phyloP scores from a whole-genome alignment of 441 rosid species.

The Omphalea diandra region DNA sequence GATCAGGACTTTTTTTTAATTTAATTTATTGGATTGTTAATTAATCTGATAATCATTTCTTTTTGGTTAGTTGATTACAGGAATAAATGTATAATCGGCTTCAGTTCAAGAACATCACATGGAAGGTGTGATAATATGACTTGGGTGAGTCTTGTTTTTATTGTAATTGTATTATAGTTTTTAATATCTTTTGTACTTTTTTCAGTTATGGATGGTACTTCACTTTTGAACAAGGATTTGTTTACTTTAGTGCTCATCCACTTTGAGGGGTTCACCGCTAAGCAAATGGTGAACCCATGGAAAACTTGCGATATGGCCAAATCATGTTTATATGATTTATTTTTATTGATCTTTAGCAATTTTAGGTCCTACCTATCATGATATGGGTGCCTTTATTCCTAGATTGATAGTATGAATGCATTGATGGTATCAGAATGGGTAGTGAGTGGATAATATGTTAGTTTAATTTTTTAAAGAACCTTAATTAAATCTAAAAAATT shows the following conservation, averaged over 20 bases:
- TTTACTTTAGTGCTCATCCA: constrained; percentile 61
- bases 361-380: constrained; percentile 79
- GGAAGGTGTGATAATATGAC: too few relatives aligned
- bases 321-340: too few relatives aligned
- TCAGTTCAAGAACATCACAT: constrained; percentile 50
- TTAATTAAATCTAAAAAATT: too few relatives aligned
- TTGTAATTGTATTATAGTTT: constrained; percentile 6
- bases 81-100: constrained; percentile 66
- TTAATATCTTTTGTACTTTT: too few relatives aligned
- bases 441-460: too few relatives aligned
- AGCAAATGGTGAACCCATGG: constrained; percentile 89
- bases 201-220: constrained; percentile 90
- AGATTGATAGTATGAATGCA: constrained; percentile 40
- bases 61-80: constrained; percentile 32
- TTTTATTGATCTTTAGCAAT: too few relatives aligned
- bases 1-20: too few relatives aligned
- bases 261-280: constrained; percentile 69
- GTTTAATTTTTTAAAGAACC: too few relatives aligned
- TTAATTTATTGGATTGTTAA: too few relatives aligned
- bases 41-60: background rate
- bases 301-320: constrained; percentile 72
- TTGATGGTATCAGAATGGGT: constrained; percentile 1
- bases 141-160: background rate
- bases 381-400: constrained; percentile 80
- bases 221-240: constrained; percentile 85